Evolutionary conservation across 1,284 basidiomycete species (phyloP).

Genomic region (Malassezia arunalokei): DNA sequence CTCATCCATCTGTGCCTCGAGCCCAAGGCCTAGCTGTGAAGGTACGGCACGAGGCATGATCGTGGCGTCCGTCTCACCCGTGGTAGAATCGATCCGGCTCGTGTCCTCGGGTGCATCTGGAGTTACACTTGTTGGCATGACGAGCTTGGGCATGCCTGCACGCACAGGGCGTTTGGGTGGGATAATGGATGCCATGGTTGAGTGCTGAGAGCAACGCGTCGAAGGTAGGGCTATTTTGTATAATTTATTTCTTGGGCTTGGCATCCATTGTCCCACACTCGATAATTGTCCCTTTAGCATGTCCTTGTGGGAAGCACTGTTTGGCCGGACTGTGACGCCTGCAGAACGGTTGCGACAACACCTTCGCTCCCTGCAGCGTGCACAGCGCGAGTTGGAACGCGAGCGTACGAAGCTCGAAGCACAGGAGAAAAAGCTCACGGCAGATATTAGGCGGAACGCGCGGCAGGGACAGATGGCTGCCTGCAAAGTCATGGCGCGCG

Average conservation of each 20-base stretch:
- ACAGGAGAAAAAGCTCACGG: conserved; percentile 53
- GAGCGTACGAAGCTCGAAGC: conserved; percentile 87
- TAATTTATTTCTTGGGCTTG: background rate
- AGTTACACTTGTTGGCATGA: background rate
- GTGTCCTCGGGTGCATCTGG: background rate
- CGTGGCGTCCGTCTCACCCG: background rate
- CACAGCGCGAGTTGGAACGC: conserved; percentile 89
- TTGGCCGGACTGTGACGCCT: conserved; percentile 83
- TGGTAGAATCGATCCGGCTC: background rate
- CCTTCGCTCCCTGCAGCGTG: conserved; percentile 86
- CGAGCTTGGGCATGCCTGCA: conserved; percentile 40
- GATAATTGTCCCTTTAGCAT: background rate
- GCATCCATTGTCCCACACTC: background rate
- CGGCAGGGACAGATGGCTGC: conserved; percentile 79
- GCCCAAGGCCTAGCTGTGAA: background rate
- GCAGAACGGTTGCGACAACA: conserved; percentile 92
- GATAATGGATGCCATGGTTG: conserved; percentile 32
- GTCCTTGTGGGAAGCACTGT: conserved; percentile 47
- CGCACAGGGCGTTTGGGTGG: conserved; percentile 35
- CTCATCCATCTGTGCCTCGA: conserved; percentile 6
- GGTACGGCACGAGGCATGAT: conserved; percentile 11
- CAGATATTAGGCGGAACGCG: conserved; percentile 91
- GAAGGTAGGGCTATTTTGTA: background rate
- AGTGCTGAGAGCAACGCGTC: background rate
- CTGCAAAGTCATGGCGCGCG: conserved; percentile 98